Percentiles rank a stretch among this genome's conserved stretches.
Conservation (phyloP, 257 asterid species). For the Solanum tarapatanum region DNA sequence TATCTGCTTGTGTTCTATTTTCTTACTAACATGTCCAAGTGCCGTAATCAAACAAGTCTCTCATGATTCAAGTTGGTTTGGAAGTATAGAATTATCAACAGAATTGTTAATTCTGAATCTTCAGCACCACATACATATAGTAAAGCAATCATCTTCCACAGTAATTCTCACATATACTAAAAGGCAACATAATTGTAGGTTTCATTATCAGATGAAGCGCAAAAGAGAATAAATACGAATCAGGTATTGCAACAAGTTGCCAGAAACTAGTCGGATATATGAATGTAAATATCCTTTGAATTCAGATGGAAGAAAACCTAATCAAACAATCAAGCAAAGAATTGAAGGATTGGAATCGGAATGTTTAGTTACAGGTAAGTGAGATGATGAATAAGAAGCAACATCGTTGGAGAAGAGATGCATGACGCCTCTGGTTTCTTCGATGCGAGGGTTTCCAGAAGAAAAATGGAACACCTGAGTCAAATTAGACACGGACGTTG, state of each 20-base stretch:
- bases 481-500: constrained; percentile 13
- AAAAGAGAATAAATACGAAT: neutral
- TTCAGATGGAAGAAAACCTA: neutral
- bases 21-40: neutral
- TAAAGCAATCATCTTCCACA: neutral
- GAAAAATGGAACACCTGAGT: constrained; percentile 55
- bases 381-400: constrained; percentile 28
- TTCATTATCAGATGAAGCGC: neutral
- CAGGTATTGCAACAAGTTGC: neutral
- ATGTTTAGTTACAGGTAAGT: constrained; percentile 48
- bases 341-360: neutral
- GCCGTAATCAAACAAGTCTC: neutral
- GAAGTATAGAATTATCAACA: neutral
- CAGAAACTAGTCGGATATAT: neutral
- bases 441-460: constrained; percentile 97
- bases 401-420: constrained; percentile 52
- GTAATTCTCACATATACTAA: neutral
- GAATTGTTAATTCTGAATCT: neutral
- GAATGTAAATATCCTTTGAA: neutral
- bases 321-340: neutral
- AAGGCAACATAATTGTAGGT: neutral
- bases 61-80: neutral
- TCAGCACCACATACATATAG: neutral
- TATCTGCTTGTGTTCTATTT: neutral
- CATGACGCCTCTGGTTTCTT: constrained; percentile 84